These are phyloP conservation scores for Trichoderma lentiforme DNA, from an alignment of 2,329 filamentous ascomycete species.

Conservation along the genomic window DNA sequence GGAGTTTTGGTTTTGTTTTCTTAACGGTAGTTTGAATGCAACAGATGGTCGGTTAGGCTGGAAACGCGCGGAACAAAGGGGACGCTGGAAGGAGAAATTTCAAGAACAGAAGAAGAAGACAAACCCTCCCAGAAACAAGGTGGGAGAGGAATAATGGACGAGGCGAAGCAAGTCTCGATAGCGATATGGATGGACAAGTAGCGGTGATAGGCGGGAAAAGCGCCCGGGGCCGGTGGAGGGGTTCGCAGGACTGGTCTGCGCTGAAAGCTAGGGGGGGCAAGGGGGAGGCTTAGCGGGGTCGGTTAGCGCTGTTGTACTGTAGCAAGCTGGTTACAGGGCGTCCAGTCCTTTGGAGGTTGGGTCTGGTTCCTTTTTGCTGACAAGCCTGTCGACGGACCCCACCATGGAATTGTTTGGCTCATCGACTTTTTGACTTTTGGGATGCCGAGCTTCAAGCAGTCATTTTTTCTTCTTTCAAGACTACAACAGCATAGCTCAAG, in stretches of 20 bases:
- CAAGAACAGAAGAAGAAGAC: background rate
- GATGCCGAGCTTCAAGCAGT: background rate
- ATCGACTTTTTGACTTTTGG: background rate
- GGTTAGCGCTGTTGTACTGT: background rate
- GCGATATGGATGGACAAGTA: background rate
- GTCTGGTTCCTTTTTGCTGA: background rate
- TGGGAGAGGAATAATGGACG: background rate
- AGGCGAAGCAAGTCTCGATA: background rate
- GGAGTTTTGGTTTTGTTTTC: background rate
- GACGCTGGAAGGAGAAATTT: background rate
- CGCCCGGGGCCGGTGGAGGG: background rate
- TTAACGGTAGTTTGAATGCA: background rate
- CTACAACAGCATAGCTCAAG: background rate
- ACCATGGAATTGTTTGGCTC: background rate
- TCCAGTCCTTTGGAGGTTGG: too few species aligned
- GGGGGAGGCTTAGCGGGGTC: slow-evolving; percentile 9
- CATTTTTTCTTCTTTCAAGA: background rate
- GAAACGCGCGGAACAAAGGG: background rate
- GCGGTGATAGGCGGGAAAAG: slow-evolving; percentile 6
- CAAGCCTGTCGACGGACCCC: background rate
- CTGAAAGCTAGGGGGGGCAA: background rate
- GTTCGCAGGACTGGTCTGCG: background rate
- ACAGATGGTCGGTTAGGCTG: background rate
- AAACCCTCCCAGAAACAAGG: too few species aligned
- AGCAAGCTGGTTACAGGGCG: background rate